Evolutionary conservation across 805 yeast species (phyloP).

Genomic region (Teunomyces aglyptinius): DNA sequence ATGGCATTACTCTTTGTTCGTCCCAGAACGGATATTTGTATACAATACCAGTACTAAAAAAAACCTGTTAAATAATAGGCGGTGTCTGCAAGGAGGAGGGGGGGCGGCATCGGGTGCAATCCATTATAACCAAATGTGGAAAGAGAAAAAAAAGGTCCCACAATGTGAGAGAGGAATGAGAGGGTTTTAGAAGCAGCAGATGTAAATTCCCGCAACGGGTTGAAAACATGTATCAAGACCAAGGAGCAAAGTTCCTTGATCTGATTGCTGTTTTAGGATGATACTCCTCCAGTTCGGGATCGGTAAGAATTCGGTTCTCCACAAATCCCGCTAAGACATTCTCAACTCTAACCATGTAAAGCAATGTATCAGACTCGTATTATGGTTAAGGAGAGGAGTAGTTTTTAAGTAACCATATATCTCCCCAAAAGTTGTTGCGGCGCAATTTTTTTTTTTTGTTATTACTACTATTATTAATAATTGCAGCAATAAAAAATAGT

Average conservation of each 20-base stretch:
- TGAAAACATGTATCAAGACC: not conserved
- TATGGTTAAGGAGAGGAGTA: not conserved
- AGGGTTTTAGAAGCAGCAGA: not conserved
- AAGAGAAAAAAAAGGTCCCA: not conserved
- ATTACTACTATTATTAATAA: not conserved
- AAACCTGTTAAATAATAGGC: not conserved
- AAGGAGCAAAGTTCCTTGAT: not conserved
- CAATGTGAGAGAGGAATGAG: not conserved
- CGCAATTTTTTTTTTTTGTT: not conserved
- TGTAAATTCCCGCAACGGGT: not conserved
- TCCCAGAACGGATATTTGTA: not conserved
- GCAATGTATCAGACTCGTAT: not conserved
- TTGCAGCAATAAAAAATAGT: constrained; percentile 1
- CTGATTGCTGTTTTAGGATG: not conserved
- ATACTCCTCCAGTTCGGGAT: not conserved
- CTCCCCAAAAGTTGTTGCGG: not conserved
- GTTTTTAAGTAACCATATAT: not conserved
- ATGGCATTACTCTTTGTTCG: not conserved
- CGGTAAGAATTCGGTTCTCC: not conserved
- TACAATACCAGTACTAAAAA: not conserved
- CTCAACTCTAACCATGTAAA: not conserved
- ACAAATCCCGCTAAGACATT: not conserved
- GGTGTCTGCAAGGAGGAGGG: not conserved
- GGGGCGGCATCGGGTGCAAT: not conserved
- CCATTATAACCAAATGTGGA: not conserved